These are phyloP conservation scores for Spiromastix sp. DNA, from an alignment of 2,329 filamentous ascomycete species.

Conservation along the genomic window DNA sequence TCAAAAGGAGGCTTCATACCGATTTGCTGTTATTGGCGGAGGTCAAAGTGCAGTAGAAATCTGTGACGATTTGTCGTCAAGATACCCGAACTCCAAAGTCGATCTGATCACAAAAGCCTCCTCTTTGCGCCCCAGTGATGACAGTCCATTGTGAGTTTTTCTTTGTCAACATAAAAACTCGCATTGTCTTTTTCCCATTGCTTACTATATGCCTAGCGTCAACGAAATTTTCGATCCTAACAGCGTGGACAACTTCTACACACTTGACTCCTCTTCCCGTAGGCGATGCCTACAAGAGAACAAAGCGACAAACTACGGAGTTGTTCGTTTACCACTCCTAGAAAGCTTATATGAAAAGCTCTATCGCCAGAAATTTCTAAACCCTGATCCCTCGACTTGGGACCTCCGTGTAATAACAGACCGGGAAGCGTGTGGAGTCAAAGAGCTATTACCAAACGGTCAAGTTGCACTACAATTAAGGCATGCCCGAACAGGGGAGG, in stretches of 20 bases:
- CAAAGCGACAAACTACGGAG: slow-evolving; percentile 84
- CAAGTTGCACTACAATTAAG: slow-evolving; percentile 9
- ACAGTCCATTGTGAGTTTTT: slow-evolving; percentile 79
- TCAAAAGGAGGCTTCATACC: slow-evolving; percentile 41
- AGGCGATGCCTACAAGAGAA: slow-evolving; percentile 54
- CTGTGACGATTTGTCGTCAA: slow-evolving; percentile 72
- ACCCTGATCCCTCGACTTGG: slow-evolving; percentile 63
- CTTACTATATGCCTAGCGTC: slow-evolving; percentile 45
- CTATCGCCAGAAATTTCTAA: slow-evolving; percentile 70
- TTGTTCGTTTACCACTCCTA: slow-evolving; percentile 82
- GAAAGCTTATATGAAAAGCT: slow-evolving; percentile 80
- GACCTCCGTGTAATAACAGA: slow-evolving; percentile 68
- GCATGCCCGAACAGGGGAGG: slow-evolving; percentile 4
- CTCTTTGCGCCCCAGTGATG: slow-evolving; percentile 81
- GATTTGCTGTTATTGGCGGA: slow-evolving; percentile 74
- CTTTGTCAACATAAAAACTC: background rate
- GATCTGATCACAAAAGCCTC: slow-evolving; percentile 71
- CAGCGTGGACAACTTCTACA: slow-evolving; percentile 66
- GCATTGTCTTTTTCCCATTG: background rate
- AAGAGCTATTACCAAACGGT: slow-evolving; percentile 32
- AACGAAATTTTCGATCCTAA: slow-evolving; percentile 95
- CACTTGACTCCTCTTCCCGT: slow-evolving; percentile 54
- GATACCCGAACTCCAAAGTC: slow-evolving; percentile 74
- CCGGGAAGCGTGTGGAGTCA: slow-evolving; percentile 54
- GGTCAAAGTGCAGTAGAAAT: slow-evolving; percentile 95